phyloP scores from a whole-genome alignment of 768 basidiomycete genomes.

The Erythrobasidium yunnanense region DNA sequence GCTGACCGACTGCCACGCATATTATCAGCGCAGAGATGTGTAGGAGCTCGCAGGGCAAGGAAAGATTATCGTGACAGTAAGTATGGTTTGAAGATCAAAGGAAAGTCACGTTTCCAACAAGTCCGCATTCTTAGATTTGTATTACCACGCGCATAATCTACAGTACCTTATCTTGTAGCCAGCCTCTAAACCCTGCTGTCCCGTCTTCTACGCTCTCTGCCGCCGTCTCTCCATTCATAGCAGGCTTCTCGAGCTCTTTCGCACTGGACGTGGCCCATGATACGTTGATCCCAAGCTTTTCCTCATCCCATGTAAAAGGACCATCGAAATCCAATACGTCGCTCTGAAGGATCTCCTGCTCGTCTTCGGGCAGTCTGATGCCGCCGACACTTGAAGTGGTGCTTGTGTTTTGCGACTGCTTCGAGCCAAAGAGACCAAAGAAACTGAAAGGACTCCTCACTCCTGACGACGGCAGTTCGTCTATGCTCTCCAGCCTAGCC shows the following conservation, averaged over 20 bases:
- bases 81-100: too few species aligned
- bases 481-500: slow-evolving; percentile 20
- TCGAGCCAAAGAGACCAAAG: slow-evolving; percentile 1
- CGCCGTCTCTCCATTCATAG: neutral
- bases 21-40: too few species aligned
- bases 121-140: too few species aligned
- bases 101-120: too few species aligned
- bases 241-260: neutral
- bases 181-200: neutral
- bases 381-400: neutral
- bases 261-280: slow-evolving; percentile 3
- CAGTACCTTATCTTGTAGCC: neutral
- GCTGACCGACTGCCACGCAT: neutral
- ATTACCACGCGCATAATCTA: neutral
- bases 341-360: slow-evolving; percentile 24
- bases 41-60: too few species aligned
- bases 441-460: neutral
- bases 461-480: slow-evolving; percentile 9
- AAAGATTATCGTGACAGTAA: too few species aligned
- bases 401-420: neutral
- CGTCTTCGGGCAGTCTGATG: slow-evolving; percentile 24
- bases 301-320: slow-evolving; percentile 15
- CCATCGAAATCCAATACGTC: slow-evolving; percentile 25
- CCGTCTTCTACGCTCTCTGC: neutral
- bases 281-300: slow-evolving; percentile 1